Base-by-base conservation (phyloP, 2,329 filamentous ascomycete genomes). In the Nemania bipapillata region DNA sequence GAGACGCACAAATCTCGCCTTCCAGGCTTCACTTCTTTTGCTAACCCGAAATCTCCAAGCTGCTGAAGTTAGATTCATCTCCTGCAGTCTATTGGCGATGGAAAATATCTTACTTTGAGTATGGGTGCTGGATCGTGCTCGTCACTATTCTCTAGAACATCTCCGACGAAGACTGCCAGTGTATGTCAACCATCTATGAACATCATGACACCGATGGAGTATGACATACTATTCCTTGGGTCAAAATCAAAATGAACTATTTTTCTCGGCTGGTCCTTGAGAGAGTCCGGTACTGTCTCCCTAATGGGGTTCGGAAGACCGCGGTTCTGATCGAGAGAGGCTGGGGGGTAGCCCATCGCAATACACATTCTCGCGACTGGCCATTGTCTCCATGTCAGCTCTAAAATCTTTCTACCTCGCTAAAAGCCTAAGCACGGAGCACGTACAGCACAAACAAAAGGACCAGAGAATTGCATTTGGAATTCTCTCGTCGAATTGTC, bases 211-310 rank as follows among this genome's bases (percentile, higher is more conserved):
- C 53, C n/a, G n/a, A n/a, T n/a, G 20, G 20, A 1, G 9, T 11
- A 9, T 11, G 37, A 59, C 66, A 8, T 69, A 74, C 72, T 66
- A 40, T 74, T 72, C 47, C 11, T 63, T 1, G 72, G 68, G 28
- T 74, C 70, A 2, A 74, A 26, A 26, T 74, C 72, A 26, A 74
- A 74, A 69, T 74, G 72, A 5, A 72, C 66, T 4, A 70, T 40
- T 2, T 63, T 63, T 32, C 4, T 47, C 12, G 72, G 65, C 2
- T 47, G 6, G n/a, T 52, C 22, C 20, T 24, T 52, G 8, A n/a
- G 2, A 4, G 11, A 4, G 11, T 45, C 7, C 7, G 69, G 63
- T 30, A 73, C 26, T 15, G 20, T 63, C 37, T 74, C 72, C 20
- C 35, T 65, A 7, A 71, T 61, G 6, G 68, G 70, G 0, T n/a